Percentiles rank a stretch among this genome's conserved stretches.
These are phyloP conservation scores for Aquilaria sinensis DNA, from an alignment of 345 rosid species.

Conservation along the genomic window DNA sequence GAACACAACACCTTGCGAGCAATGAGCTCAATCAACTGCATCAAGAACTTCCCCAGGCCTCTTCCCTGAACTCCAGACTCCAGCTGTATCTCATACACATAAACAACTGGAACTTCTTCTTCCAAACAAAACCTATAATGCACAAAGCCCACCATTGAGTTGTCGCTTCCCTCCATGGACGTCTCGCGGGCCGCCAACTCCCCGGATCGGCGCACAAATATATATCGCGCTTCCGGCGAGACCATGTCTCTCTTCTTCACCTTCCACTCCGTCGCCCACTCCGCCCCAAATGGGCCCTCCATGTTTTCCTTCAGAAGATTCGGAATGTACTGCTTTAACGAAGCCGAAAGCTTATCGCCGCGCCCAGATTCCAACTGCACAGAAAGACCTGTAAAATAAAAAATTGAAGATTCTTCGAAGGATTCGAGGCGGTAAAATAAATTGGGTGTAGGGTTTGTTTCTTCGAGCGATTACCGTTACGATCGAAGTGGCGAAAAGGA, in stretches of 20 bases:
- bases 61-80: slow-evolving; percentile 62
- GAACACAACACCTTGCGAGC: slow-evolving; percentile 57
- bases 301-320: slow-evolving; percentile 71
- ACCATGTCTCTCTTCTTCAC: slow-evolving; percentile 77
- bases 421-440: not conserved
- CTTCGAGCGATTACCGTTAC: slow-evolving; percentile 37
- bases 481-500: slow-evolving; percentile 42
- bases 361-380: slow-evolving; percentile 52
- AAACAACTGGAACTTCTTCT: slow-evolving; percentile 80
- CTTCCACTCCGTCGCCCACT: slow-evolving; percentile 77
- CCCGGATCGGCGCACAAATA: slow-evolving; percentile 35
- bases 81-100: slow-evolving; percentile 83
- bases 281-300: slow-evolving; percentile 62
- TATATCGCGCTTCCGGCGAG: slow-evolving; percentile 63
- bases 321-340: slow-evolving; percentile 45
- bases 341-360: slow-evolving; percentile 58
- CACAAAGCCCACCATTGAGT: slow-evolving; percentile 58
- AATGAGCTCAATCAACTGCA: slow-evolving; percentile 79
- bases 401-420: not conserved
- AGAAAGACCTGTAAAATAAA: slow-evolving; percentile 39
- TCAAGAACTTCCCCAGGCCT: slow-evolving; percentile 76
- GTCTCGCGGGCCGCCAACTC: slow-evolving; percentile 17
- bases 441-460: no score
- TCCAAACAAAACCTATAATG: slow-evolving; percentile 77
- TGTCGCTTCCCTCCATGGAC: slow-evolving; percentile 16